phyloP scores from a whole-genome alignment of 768 basidiomycete genomes.

The Glaciozyma antarctica region DNA sequence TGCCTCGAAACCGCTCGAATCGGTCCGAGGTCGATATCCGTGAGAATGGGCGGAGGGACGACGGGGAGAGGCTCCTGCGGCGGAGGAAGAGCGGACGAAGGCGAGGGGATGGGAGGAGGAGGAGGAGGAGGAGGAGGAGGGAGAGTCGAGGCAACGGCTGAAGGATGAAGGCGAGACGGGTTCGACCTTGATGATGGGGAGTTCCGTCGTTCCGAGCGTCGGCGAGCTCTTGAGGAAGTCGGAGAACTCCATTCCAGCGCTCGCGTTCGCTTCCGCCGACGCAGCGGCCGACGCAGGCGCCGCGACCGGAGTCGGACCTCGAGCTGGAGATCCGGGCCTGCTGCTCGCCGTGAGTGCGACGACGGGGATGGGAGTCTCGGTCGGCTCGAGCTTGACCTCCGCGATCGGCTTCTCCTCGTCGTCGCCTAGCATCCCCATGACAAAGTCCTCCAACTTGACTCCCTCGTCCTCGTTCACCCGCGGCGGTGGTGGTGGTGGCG shows the following conservation, averaged over 20 bases:
- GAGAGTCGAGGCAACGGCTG: no score
- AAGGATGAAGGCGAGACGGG: neutral
- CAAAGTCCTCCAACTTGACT: constrained; percentile 9
- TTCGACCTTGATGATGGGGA: neutral
- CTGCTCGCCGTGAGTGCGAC: neutral
- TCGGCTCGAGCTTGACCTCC: constrained; percentile 13
- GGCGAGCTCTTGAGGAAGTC: constrained; percentile 17
- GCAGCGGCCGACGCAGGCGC: neutral
- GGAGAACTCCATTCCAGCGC: constrained; percentile 5
- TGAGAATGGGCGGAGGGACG: neutral
- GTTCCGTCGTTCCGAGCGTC: neutral
- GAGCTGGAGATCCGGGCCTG: neutral
- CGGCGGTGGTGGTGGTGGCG: neutral
- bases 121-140: neutral
- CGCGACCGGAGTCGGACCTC: neutral
- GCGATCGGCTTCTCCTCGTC: neutral
- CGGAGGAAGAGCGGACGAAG: neutral
- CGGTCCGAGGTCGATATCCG: constrained; percentile 70
- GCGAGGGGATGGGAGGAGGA: neutral
- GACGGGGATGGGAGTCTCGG: neutral
- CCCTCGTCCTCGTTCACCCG: neutral
- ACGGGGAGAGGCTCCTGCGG: neutral
- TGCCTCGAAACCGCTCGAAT: constrained; percentile 95
- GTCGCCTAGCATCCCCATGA: neutral
- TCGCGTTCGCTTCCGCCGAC: neutral